These are phyloP conservation scores for Cynara cardunculus DNA, from an alignment of 129 eudicot species.

Conservation along the genomic window DNA sequence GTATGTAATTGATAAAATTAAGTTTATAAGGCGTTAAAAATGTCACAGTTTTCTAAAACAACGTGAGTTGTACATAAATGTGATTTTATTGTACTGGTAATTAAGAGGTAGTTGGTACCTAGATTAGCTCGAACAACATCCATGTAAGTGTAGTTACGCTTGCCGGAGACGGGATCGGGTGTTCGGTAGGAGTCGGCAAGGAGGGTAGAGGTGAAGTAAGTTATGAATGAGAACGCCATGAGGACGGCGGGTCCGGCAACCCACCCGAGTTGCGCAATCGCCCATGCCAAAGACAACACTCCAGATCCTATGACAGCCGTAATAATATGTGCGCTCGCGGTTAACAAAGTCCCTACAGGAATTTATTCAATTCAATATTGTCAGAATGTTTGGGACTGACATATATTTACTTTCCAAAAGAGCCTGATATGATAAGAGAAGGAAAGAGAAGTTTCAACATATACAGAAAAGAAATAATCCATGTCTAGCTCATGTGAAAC, in stretches of 20 bases:
- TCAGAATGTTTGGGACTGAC: too few relatives aligned
- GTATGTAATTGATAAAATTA: too few relatives aligned
- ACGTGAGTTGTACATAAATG: too few relatives aligned
- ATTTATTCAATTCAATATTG: not conserved
- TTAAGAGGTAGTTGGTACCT: constrained; percentile 30
- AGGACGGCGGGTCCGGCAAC: constrained; percentile 73
- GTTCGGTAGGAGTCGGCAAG: constrained; percentile 73
- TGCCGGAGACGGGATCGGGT: constrained; percentile 67
- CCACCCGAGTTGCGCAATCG: constrained; percentile 91
- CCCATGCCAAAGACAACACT: constrained; percentile 87
- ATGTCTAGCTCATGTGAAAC: too few relatives aligned
- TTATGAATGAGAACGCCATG: constrained; percentile 64
- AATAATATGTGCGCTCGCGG: constrained; percentile 87
- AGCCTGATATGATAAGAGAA: not conserved
- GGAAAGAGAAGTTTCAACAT: not conserved
- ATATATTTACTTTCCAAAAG: too few relatives aligned
- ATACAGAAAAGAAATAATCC: not conserved
- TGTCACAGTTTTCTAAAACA: too few relatives aligned
- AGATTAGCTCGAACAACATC: constrained; percentile 68
- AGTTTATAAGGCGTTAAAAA: too few relatives aligned
- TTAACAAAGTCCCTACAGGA: constrained; percentile 45
- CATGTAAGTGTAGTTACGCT: constrained; percentile 77
- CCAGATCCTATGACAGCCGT: constrained; percentile 99
- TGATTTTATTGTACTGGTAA: not conserved
- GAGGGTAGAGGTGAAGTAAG: constrained; percentile 76